phyloP scores from a whole-genome alignment of 1,284 basidiomycete genomes.

The Heterobasidion irregulare region DNA sequence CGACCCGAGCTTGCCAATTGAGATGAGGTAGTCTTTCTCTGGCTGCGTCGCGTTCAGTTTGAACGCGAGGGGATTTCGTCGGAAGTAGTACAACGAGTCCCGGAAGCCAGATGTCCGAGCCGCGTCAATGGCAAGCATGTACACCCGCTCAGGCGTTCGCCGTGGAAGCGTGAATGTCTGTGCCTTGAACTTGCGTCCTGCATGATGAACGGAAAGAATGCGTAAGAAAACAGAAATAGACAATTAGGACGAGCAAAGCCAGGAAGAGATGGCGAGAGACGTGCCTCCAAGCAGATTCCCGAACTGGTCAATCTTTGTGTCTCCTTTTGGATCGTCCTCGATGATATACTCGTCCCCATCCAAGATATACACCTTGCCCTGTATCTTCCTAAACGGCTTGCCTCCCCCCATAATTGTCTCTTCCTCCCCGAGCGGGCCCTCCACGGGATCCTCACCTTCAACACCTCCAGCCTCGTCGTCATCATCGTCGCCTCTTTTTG shows the following conservation, averaged over 20 bases:
- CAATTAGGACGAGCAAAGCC: constrained; percentile 13
- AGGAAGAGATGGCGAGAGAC: no score
- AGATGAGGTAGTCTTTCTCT: constrained; percentile 91
- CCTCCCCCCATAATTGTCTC: constrained; percentile 36
- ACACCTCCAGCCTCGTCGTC: constrained; percentile 28
- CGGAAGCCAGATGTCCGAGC: constrained; percentile 93
- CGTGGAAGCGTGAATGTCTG: constrained; percentile 79
- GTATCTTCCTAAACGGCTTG: constrained; percentile 65
- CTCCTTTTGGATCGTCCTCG: constrained; percentile 79
- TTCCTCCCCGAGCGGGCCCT: constrained; percentile 13
- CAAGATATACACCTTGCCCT: constrained; percentile 70
- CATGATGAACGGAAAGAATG: neutral
- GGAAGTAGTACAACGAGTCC: constrained; percentile 95
- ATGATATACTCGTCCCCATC: constrained; percentile 87
- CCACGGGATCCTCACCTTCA: constrained; percentile 19
- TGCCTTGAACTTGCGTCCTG: constrained; percentile 85
- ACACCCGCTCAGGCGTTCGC: constrained; percentile 77
- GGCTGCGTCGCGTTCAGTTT: constrained; percentile 82
- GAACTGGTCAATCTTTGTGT: constrained; percentile 83
- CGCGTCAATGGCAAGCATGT: constrained; percentile 96
- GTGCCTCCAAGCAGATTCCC: constrained; percentile 82
- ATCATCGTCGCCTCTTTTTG: constrained; percentile 31
- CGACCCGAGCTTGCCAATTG: constrained; percentile 78
- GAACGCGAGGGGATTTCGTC: constrained; percentile 82
- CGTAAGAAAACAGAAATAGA: constrained; percentile 9